phyloP scores from a whole-genome alignment of 208 protist species.

The Strigomonas oncopelti region DNA sequence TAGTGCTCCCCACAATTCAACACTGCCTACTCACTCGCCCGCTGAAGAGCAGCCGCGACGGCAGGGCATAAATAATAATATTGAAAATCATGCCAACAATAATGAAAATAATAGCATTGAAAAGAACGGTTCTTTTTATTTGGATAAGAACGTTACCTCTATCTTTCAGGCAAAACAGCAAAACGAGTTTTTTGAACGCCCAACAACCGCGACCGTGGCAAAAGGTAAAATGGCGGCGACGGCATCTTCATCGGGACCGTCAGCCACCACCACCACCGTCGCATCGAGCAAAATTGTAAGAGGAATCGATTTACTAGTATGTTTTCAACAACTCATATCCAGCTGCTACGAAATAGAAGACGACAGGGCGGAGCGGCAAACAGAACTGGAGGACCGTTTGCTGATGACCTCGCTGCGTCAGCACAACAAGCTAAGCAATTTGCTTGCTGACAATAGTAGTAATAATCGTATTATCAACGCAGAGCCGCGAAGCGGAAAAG shows the following conservation, averaged over 20 bases:
- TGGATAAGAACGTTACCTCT: conserved; percentile 3
- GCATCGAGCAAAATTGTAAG: background rate
- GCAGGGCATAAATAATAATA: background rate
- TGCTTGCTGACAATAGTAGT: too few species aligned
- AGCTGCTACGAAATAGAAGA: background rate
- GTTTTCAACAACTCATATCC: background rate
- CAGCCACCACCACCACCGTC: too few species aligned
- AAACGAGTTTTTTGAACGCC: background rate
- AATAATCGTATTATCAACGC: too few species aligned
- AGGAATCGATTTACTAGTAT: background rate
- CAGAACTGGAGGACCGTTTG: too few species aligned
- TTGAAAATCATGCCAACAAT: background rate
- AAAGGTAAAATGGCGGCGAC: too few species aligned
- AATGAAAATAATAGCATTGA: background rate
- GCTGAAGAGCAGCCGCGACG: background rate
- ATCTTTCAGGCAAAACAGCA: background rate
- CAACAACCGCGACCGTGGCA: background rate
- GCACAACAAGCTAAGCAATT: too few species aligned
- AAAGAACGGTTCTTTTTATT: background rate
- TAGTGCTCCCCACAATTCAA: too few species aligned
- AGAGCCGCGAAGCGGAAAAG: too few species aligned
- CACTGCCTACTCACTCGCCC: too few species aligned
- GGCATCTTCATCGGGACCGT: too few species aligned
- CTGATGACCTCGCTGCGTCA: too few species aligned
- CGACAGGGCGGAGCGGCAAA: too few species aligned